These are phyloP conservation scores for Russula sp. DNA, from an alignment of 768 basidiomycete genomes.

Conservation along the genomic window DNA sequence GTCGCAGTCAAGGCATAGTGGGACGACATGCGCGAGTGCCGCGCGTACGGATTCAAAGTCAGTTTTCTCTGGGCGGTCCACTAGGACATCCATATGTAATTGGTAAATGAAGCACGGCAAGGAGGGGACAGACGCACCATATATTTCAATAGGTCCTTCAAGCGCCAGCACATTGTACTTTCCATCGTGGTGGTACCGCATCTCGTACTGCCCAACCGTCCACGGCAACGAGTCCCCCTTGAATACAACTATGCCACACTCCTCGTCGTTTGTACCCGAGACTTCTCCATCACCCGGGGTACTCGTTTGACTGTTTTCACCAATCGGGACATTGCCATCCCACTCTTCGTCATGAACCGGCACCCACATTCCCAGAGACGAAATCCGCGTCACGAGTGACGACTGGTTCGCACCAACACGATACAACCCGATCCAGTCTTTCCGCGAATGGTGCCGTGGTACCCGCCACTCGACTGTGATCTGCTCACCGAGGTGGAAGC, in stretches of 20 bases:
- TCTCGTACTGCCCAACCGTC: slow-evolving; percentile 81
- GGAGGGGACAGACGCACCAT: slow-evolving; percentile 46
- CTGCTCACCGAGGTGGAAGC: slow-evolving; percentile 87
- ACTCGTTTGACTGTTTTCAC: slow-evolving; percentile 31
- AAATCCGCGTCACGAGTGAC: slow-evolving; percentile 71
- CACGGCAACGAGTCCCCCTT: slow-evolving; percentile 77
- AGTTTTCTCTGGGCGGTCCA: slow-evolving; percentile 56
- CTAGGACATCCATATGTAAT: slow-evolving; percentile 32
- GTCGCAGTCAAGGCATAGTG: slow-evolving; percentile 82
- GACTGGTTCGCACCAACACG: slow-evolving; percentile 85
- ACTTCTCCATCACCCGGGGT: slow-evolving; percentile 6
- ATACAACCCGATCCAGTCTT: slow-evolving; percentile 96
- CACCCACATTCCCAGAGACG: slow-evolving; percentile 86
- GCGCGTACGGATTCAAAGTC: slow-evolving; percentile 60
- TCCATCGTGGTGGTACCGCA: slow-evolving; percentile 92
- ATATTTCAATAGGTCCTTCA: slow-evolving; percentile 82
- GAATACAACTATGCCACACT: slow-evolving; percentile 66
- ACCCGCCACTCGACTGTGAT: slow-evolving; percentile 85
- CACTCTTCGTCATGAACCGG: slow-evolving; percentile 90
- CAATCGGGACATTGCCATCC: slow-evolving; percentile 76
- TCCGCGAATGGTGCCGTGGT: slow-evolving; percentile 75
- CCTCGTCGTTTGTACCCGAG: slow-evolving; percentile 35
- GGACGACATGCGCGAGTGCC: slow-evolving; percentile 68
- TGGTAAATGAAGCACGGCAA: neutral
- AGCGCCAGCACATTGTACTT: slow-evolving; percentile 93